Base-by-base conservation (phyloP, 1,139 yeast genomes). In the Sugiyamaella japonica region DNA sequence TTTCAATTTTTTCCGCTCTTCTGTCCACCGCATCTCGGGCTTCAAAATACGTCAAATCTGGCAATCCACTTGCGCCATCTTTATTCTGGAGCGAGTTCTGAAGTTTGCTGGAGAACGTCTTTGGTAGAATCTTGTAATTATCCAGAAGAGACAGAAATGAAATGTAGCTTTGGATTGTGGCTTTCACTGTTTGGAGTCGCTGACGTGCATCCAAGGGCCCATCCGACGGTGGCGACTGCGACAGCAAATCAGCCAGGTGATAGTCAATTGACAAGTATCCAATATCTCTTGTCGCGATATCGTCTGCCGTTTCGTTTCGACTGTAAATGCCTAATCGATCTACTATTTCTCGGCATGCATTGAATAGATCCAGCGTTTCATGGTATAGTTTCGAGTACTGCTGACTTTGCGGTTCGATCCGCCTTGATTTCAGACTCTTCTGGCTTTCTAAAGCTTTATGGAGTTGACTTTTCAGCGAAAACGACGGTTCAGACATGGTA, bases 1-100 rank as follows among this genome's bases (percentile, higher is more conserved):
- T 79, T 23, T 80, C 85, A 56, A 91, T 89, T 68, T 90, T 91
- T 53, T 81, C 86, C 23, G 84, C 84, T 60, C 97, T 75, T 61
- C 80, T 78, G 28, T 73, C 68, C 16, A 80, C 76, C 0, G 95
- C 82, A 55, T 81, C 80, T 1, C 63, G 66, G 5, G 70, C 66
- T 28, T 70, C 64, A 5, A 78, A 51, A 47, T 70, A 39, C 46
- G 58, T 64, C 43, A 66, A 49, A 28, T 62, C 61, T 10, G 48
- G 44, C 17, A 52, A 23, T 23, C 55, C 54, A 23, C 45, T 41
- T 53, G 39, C 49, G 34, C 38, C 43, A 38, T 57, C 48, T 36
- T 56, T 23, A 23, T 41, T 42, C 34, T 54, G 54, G 40, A 56
- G 39, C 1, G 61, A 57, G 20, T 48, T 54, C 23, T 55, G 52